Evolutionary conservation across 768 basidiomycete genomes (phyloP).

Genomic region (Chalciporus chontae): DNA sequence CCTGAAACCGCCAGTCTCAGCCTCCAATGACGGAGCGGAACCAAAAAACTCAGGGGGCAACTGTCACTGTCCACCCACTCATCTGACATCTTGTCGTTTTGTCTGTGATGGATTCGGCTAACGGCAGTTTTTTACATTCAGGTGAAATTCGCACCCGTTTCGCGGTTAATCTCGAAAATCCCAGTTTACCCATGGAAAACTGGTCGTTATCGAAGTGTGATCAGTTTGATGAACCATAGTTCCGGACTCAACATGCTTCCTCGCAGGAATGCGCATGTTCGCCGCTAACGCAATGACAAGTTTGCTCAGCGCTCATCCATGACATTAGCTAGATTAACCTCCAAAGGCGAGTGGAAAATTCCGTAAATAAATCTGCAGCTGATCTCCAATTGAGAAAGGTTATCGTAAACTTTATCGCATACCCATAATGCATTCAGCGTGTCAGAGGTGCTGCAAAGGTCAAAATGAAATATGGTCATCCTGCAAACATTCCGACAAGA

Average conservation of each 20-base stretch:
- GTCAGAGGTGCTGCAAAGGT: constrained; percentile 1
- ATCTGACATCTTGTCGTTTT: background rate
- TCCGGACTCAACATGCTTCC: constrained; percentile 5
- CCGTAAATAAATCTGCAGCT: constrained; percentile 17
- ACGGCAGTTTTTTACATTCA: constrained; percentile 1
- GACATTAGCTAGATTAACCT: constrained; percentile 13
- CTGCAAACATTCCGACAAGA: constrained; percentile 91
- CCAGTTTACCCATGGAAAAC: constrained; percentile 15
- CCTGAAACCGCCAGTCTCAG: background rate
- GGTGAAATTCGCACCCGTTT: constrained; percentile 11
- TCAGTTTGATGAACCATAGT: constrained; percentile 22
- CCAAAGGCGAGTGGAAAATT: constrained; percentile 10
- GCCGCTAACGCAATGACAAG: constrained; percentile 7
- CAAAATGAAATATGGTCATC: constrained; percentile 34
- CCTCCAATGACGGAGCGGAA: constrained; percentile 12
- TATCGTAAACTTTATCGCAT: constrained; percentile 38
- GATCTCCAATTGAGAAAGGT: constrained; percentile 26
- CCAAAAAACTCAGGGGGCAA: constrained; percentile 3
- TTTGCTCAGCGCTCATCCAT: constrained; percentile 5
- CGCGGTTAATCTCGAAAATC: constrained; percentile 26
- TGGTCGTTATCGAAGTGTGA: constrained; percentile 17
- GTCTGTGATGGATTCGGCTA: background rate
- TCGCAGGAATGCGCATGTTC: background rate
- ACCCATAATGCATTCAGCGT: constrained; percentile 9
- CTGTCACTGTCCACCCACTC: background rate